These are phyloP conservation scores for Cordyceps farinosa DNA, from an alignment of 2,329 filamentous ascomycete species.

Conservation along the genomic window DNA sequence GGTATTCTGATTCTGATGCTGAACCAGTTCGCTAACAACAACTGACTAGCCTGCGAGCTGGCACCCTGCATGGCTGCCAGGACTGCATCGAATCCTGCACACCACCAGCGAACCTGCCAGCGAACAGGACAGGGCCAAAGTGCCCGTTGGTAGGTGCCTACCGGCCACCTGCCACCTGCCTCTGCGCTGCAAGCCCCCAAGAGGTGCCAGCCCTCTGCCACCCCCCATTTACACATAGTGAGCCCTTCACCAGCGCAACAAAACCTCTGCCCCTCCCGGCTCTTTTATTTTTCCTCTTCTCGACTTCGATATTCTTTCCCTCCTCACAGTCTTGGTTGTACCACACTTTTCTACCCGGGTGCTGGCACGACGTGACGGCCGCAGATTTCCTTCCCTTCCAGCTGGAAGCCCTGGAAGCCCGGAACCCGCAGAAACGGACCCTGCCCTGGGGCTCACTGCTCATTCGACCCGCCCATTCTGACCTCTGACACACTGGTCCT, in stretches of 20 bases:
- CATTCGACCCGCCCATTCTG: conserved; percentile 15
- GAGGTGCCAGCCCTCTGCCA: background rate
- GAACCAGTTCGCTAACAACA: background rate
- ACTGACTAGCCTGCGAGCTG: background rate
- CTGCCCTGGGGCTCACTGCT: conserved; percentile 11
- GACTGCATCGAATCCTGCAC: conserved; percentile 11
- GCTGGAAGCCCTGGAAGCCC: background rate
- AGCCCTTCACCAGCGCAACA: background rate
- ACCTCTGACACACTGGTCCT: conserved; percentile 14
- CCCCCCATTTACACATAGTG: no score
- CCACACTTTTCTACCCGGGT: background rate
- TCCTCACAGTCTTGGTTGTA: background rate
- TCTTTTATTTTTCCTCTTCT: background rate
- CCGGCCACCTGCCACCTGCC: background rate
- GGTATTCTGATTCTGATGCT: background rate
- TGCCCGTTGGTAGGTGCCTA: no score
- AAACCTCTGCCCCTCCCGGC: background rate
- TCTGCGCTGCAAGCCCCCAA: background rate
- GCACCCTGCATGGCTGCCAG: background rate
- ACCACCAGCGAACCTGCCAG: background rate
- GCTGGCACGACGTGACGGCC: no score
- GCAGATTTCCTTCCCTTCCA: background rate
- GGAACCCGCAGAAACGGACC: conserved; percentile 12
- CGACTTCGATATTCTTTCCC: background rate
- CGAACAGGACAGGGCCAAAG: no score